Conservation (phyloP, 257 asterid genomes). For the Leonotis leonurus region DNA sequence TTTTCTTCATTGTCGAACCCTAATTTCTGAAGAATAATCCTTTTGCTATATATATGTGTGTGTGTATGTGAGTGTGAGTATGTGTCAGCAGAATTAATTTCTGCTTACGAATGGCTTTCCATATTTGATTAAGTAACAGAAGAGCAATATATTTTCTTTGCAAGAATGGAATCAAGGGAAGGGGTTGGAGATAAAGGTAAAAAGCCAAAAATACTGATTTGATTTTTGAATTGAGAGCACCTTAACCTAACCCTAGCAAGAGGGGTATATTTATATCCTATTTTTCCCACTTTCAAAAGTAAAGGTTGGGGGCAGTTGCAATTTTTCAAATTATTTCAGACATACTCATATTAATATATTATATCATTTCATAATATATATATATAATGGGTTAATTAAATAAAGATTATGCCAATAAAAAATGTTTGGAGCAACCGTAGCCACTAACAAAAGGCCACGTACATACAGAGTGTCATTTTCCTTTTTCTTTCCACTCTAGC, state of each 20-base stretch:
- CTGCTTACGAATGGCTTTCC: background rate
- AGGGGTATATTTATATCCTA: conserved; percentile 27
- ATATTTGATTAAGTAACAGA: background rate
- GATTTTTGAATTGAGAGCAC: conserved; percentile 7
- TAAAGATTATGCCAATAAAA: conserved; percentile 10
- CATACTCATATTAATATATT: no score
- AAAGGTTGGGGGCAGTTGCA: conserved; percentile 18
- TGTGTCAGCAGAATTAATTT: background rate
- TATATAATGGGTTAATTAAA: no score
- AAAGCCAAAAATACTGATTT: background rate
- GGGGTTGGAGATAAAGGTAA: conserved; percentile 2
- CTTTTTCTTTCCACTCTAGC: no score
- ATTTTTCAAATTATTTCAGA: conserved; percentile 12
- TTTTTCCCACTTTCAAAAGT: conserved; percentile 34
- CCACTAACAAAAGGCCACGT: conserved; percentile 28
- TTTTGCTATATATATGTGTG: background rate
- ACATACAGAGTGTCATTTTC: conserved; percentile 26
- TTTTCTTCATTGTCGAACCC: conserved; percentile 37
- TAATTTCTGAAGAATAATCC: background rate
- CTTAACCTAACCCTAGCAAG: conserved; percentile 37
- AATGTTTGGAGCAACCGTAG: background rate
- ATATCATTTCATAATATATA: no score
- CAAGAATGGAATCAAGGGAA: conserved; percentile 1
- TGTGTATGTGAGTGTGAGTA: no score
- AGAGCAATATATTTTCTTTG: background rate